Conservation (phyloP, 129 eudicot genomes). For the Smallanthus sonchifolius region DNA sequence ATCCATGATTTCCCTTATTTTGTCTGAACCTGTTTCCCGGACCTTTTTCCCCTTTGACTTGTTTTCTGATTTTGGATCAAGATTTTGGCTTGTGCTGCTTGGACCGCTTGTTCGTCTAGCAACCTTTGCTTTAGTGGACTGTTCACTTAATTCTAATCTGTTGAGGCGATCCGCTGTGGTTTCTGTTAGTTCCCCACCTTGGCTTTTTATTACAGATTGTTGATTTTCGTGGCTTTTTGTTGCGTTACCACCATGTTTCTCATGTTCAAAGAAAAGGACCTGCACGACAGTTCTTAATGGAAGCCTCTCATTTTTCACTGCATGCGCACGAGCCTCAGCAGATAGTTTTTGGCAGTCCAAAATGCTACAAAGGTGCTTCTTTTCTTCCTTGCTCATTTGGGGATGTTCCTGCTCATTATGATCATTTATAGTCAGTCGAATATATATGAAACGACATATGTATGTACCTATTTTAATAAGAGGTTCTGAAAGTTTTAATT, state of each 20-base stretch:
- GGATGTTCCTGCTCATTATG: slow-evolving; percentile 60
- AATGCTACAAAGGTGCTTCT: slow-evolving; percentile 66
- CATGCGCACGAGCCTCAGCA: slow-evolving; percentile 58
- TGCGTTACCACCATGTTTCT: slow-evolving; percentile 25
- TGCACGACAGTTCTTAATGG: slow-evolving; percentile 84
- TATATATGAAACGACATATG: not conserved
- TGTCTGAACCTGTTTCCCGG: slow-evolving; percentile 19
- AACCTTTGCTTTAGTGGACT: slow-evolving; percentile 18
- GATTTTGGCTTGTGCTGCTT: slow-evolving; percentile 27
- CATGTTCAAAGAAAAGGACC: slow-evolving; percentile 71
- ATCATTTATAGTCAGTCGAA: not conserved
- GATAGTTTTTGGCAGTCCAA: slow-evolving; percentile 72
- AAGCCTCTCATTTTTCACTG: slow-evolving; percentile 66
- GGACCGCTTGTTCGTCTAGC: slow-evolving; percentile 27
- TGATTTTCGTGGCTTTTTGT: slow-evolving; percentile 8
- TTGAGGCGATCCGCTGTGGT: slow-evolving; percentile 11
- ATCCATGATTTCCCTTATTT: slow-evolving; percentile 29
- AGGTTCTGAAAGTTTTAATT: not conserved
- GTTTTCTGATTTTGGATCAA: slow-evolving; percentile 25
- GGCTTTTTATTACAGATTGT: not conserved
- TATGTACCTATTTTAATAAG: not conserved
- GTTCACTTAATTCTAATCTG: slow-evolving; percentile 22
- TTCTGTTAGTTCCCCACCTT: slow-evolving; percentile 13
- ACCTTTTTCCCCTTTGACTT: slow-evolving; percentile 26
- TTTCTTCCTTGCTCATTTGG: slow-evolving; percentile 61